Percentiles rank a stretch among this genome's conserved stretches.
Conservation (phyloP, 129 eudicot species). For the Sambucus nigra region DNA sequence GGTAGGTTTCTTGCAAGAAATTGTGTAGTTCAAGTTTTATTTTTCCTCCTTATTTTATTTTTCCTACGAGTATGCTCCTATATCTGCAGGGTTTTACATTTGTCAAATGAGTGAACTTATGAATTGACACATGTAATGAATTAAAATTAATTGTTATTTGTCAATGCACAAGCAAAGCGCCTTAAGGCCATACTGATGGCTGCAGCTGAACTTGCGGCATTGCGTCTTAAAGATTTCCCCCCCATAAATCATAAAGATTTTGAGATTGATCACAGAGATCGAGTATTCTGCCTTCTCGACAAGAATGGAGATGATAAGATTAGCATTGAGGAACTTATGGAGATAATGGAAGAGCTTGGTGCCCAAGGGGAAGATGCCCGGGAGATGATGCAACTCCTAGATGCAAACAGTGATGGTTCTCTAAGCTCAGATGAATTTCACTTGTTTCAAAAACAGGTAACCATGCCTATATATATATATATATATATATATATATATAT, state of each 20-base stretch:
- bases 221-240: conserved; percentile 77
- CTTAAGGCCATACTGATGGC: conserved; percentile 93
- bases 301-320: conserved; percentile 98
- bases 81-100: too few species aligned
- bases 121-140: too few species aligned
- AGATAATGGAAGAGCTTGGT: conserved; percentile 93
- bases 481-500: too few species aligned
- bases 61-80: too few species aligned
- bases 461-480: neutral
- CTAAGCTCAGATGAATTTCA: conserved; percentile 88
- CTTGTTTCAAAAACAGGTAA: conserved; percentile 80
- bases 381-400: conserved; percentile 94
- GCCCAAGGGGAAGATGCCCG: conserved; percentile 89
- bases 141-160: conserved; percentile 3
- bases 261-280: conserved; percentile 44
- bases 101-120: too few species aligned
- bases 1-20: too few species aligned
- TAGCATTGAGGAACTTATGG: conserved; percentile 92
- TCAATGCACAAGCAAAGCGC: conserved; percentile 59
- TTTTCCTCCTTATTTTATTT: too few species aligned
- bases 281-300: conserved; percentile 70
- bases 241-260: conserved; percentile 36
- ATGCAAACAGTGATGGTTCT: conserved; percentile 90
- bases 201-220: conserved; percentile 94
- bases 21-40: too few species aligned